Percentiles rank a stretch among this genome's conserved stretches.
Conservation (phyloP, 2,329 filamentous ascomycete species). For the Aspergillus felis region DNA sequence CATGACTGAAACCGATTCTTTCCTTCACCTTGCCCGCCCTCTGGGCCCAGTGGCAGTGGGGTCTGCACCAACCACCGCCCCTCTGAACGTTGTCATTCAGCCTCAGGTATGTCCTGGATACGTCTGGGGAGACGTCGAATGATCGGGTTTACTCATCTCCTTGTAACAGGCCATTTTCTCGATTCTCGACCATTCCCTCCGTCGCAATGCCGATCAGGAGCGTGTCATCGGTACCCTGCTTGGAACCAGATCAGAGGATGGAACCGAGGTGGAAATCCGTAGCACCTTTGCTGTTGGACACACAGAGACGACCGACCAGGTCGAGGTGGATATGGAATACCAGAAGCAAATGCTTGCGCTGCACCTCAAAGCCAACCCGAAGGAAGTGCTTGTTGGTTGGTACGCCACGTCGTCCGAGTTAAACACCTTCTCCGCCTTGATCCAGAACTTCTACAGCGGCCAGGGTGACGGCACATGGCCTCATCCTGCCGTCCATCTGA, state of each 20-base stretch:
- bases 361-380: conserved; percentile 88
- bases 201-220: conserved; percentile 86
- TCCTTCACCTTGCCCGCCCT: conserved; percentile 91
- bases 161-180: conserved; percentile 57
- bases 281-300: conserved; percentile 97
- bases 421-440: conserved; percentile 97
- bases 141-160: conserved; percentile 12
- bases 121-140: background rate
- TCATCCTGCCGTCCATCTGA: conserved; percentile 95
- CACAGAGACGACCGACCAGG: conserved; percentile 97
- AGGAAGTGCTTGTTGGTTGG: conserved; percentile 94
- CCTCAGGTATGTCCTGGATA: conserved; percentile 66
- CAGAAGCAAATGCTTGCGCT: conserved; percentile 98
- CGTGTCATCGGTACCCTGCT: conserved; percentile 96
- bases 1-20: conserved; percentile 82
- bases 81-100: conserved; percentile 90
- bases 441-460: conserved; percentile 98
- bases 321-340: conserved; percentile 99
- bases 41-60: conserved; percentile 76
- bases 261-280: conserved; percentile 90
- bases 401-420: conserved; percentile 96
- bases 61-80: conserved; percentile 80
- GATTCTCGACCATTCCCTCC: conserved; percentile 82
- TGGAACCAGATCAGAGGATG: conserved; percentile 90
- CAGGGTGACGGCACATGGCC: conserved; percentile 96